Percentiles rank a stretch among this genome's conserved stretches.
Evolutionary conservation across 305 asterid genomes (phyloP).

Genomic region (Solanum hybrid): DNA sequence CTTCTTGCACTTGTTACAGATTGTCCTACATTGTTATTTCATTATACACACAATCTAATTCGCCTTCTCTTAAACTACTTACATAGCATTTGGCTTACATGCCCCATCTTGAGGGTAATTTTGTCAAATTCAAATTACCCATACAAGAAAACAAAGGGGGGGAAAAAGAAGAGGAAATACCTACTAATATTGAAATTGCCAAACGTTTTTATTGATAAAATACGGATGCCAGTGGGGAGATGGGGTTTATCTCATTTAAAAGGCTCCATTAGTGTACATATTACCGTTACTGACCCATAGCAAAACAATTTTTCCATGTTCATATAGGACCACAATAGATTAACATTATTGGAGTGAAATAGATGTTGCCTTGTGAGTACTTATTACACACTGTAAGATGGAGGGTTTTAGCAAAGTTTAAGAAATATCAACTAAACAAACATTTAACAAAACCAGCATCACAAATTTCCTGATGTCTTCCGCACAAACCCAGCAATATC

Average conservation of each 20-base stretch:
- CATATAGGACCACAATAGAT: not conserved
- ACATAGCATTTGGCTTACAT: not conserved
- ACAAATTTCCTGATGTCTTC: conserved; percentile 22
- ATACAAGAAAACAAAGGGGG: not conserved
- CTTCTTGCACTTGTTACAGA: not conserved
- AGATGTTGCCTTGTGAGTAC: not conserved
- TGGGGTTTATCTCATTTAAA: not conserved
- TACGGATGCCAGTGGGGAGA: not conserved
- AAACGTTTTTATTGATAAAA: not conserved
- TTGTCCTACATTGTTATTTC: not conserved
- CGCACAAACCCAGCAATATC: conserved; percentile 48
- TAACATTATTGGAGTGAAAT: not conserved
- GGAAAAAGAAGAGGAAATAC: not conserved
- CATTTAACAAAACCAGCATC: conserved; percentile 4
- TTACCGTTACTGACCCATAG: not conserved
- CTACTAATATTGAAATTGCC: not conserved
- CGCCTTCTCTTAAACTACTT: not conserved
- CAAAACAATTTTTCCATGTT: not conserved
- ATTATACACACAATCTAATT: not conserved
- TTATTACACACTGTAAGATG: not conserved
- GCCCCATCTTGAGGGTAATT: not conserved
- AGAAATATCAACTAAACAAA: not conserved
- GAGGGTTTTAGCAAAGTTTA: not conserved
- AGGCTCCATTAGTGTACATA: not conserved
- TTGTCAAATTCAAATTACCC: not conserved